Evolutionary conservation across 169 alveolate genomes (phyloP).

Genomic region (Plasmodium vivax): DNA sequence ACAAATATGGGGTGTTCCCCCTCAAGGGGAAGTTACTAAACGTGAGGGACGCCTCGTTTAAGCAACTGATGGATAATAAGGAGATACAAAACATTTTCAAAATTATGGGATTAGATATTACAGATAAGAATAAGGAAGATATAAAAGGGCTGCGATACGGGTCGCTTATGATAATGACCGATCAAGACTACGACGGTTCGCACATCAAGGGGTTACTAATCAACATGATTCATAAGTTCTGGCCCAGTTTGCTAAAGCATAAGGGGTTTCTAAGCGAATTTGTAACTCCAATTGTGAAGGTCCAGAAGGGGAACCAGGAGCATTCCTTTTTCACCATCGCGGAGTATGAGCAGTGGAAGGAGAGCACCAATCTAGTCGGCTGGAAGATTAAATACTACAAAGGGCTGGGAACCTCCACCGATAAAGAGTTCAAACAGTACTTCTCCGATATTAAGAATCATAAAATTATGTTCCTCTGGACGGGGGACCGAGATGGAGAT

Average conservation of each 20-base stretch:
- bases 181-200: slow-evolving; percentile 99
- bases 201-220: slow-evolving; percentile 99
- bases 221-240: slow-evolving; percentile 97
- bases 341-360: slow-evolving; percentile 97
- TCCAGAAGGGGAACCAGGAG: slow-evolving; percentile 92
- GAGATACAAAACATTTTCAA: slow-evolving; percentile 97
- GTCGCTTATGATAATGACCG: slow-evolving; percentile 99
- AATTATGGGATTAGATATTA: slow-evolving; percentile 95
- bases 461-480: slow-evolving; percentile 90
- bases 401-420: slow-evolving; percentile 99
- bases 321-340: slow-evolving; percentile 96
- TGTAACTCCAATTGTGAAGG: slow-evolving; percentile 99
- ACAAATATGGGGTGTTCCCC: slow-evolving; percentile 99
- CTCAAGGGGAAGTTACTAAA: slow-evolving; percentile 98
- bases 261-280: slow-evolving; percentile 98
- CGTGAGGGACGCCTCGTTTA: slow-evolving; percentile 98
- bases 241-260: slow-evolving; percentile 97
- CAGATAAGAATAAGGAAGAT: slow-evolving; percentile 90
- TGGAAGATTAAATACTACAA: slow-evolving; percentile 99
- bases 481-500: slow-evolving; percentile 87
- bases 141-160: slow-evolving; percentile 97
- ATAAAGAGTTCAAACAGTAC: slow-evolving; percentile 98
- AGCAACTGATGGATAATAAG: slow-evolving; percentile 94
- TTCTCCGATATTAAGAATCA: slow-evolving; percentile 95
- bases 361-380: slow-evolving; percentile 86